These are phyloP conservation scores for Stellera chamaejasme DNA, from an alignment of 345 rosid genomes.

Conservation along the genomic window DNA sequence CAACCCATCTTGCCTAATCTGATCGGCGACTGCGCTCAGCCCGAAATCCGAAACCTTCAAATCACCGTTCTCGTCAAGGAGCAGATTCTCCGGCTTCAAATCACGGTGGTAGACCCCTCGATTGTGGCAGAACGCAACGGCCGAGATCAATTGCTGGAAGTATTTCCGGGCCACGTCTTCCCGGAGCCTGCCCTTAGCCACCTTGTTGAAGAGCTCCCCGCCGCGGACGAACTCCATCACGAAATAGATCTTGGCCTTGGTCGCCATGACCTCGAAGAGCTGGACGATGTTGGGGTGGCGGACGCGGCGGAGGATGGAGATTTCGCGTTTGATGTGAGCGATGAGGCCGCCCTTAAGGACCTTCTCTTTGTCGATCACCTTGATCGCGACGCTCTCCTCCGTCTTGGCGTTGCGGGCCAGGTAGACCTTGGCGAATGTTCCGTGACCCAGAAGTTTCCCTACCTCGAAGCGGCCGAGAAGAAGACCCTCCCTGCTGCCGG, in stretches of 20 bases:
- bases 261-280: conserved; percentile 83
- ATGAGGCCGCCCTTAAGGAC: conserved; percentile 56
- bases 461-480: conserved; percentile 69
- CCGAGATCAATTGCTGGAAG: conserved; percentile 75
- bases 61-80: conserved; percentile 63
- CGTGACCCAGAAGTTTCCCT: conserved; percentile 76
- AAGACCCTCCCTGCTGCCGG: conserved; percentile 25
- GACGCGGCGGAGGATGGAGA: conserved; percentile 80
- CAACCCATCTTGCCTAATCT: conserved; percentile 56
- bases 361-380: conserved; percentile 72
- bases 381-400: conserved; percentile 55
- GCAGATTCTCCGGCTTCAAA: conserved; percentile 73
- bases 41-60: conserved; percentile 89
- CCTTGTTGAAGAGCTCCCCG: conserved; percentile 67
- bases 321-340: conserved; percentile 72
- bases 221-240: conserved; percentile 85
- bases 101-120: conserved; percentile 90
- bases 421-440: conserved; percentile 85
- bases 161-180: conserved; percentile 57
- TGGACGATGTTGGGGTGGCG: conserved; percentile 80
- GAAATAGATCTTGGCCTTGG: conserved; percentile 72
- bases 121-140: conserved; percentile 67
- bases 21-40: conserved; percentile 70
- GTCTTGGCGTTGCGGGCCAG: conserved; percentile 52
- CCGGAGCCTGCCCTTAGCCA: conserved; percentile 56